Evolutionary conservation across 2,329 filamentous ascomycete species (phyloP), one percentile per base, ranked within the genome.

Genomic region (Elsinoe ampelina): DNA sequence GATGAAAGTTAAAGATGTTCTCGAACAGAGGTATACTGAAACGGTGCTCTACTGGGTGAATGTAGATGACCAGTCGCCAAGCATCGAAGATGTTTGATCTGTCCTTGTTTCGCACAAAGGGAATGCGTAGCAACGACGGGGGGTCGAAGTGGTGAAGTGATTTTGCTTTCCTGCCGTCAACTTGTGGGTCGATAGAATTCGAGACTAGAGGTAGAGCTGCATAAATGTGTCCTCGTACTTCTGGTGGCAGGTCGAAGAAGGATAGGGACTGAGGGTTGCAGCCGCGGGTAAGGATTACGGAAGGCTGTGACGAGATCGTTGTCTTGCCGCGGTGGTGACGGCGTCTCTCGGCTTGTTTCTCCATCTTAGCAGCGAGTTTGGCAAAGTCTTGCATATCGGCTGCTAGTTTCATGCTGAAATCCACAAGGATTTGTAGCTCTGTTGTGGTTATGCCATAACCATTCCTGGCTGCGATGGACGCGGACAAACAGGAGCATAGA

Each of bases 211-310:
- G 47, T 7, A 52, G n/a, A 19, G 36, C 13, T 7, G 48, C 34
- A 38, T 52, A 52, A 19, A 52, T 39, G 11, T 5, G 10, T 13
- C 19, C 15, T 15, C 48, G 48, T 5, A 52, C 19, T 15, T 52
- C 48, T 4, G 26, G 34, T 10, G 48, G 48, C 5, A 52, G 48
- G 34, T 36, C 32, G 34, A 52, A 39, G 48, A 52, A 52, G n/a
- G 34, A 7, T 15, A 52, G 22, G 17, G 32, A 20, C 19, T 52
- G 48, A 11, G 26, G 34, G 15, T 11, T 20, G 34, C 11, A 13
- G 7, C 10, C 26, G 5, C n/a, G 17, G 34, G 48, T 11, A 52
- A 19, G 34, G 3, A 17, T 15, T 8, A 39, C 32, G 12, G 7
- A 3, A 15, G n/a, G 5, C 13, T 12, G 41, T 13, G n/a, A 8